These are phyloP conservation scores for Diaporthe citrichinensis DNA, from an alignment of 2,329 filamentous ascomycete species.

Conservation along the genomic window DNA sequence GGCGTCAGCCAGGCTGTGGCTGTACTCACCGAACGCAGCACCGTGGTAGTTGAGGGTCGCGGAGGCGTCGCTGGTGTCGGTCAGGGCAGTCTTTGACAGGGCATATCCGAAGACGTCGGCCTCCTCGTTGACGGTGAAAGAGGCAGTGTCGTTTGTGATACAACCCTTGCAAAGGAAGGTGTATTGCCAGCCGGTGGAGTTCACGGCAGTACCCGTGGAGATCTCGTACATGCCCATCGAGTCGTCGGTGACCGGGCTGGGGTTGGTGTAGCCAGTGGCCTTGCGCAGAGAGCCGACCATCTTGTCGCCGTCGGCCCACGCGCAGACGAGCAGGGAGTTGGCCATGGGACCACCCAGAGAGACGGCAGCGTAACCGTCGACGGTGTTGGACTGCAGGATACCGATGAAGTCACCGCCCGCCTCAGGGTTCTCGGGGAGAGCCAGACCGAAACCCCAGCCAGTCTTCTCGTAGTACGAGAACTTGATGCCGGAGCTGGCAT, in stretches of 20 bases:
- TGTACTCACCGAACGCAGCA: slow-evolving; percentile 56
- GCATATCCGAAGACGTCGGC: slow-evolving; percentile 56
- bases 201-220: slow-evolving; percentile 60
- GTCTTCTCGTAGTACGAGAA: slow-evolving; percentile 41
- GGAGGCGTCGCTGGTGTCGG: slow-evolving; percentile 46
- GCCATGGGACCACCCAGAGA: slow-evolving; percentile 60
- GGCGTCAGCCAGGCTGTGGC: slow-evolving; percentile 50
- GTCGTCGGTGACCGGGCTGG: slow-evolving; percentile 54
- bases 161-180: slow-evolving; percentile 64
- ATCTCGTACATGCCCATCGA: slow-evolving; percentile 56
- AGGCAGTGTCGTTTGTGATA: slow-evolving; percentile 49
- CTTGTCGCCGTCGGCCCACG: slow-evolving; percentile 59
- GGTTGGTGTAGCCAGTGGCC: slow-evolving; percentile 56
- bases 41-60: slow-evolving; percentile 49
- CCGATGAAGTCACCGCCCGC: slow-evolving; percentile 65
- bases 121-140: slow-evolving; percentile 46
- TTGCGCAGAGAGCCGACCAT: slow-evolving; percentile 48
- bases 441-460: slow-evolving; percentile 60
- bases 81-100: slow-evolving; percentile 53
- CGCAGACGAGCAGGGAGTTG: slow-evolving; percentile 58
- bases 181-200: slow-evolving; percentile 61
- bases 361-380: slow-evolving; percentile 64
- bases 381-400: slow-evolving; percentile 60
- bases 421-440: slow-evolving; percentile 61
- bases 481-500: slow-evolving; percentile 36